A percentile compares a stretch with the other conserved stretches of the same genome.
These are phyloP conservation scores for Roridomyces roridus DNA, from an alignment of 768 basidiomycete species.

Conservation along the genomic window DNA sequence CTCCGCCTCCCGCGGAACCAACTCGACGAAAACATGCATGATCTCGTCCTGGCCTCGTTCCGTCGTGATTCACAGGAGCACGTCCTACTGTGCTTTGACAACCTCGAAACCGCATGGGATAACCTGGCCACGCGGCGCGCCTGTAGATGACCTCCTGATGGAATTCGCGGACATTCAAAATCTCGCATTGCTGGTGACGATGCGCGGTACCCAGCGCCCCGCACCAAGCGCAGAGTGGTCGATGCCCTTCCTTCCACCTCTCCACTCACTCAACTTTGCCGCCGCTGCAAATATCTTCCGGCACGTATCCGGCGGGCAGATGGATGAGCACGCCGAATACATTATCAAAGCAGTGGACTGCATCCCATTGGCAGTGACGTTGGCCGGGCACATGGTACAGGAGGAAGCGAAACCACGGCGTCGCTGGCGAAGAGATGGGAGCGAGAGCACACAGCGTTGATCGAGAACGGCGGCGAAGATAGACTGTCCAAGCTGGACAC, in stretches of 20 bases:
- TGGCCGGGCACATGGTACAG: constrained; percentile 25
- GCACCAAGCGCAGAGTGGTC: constrained; percentile 23
- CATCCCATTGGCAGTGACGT: constrained; percentile 23
- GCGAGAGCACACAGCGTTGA: constrained; percentile 22
- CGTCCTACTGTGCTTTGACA: constrained; percentile 24
- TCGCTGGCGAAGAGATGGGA: constrained; percentile 26
- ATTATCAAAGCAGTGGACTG: constrained; percentile 25
- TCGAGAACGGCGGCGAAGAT: constrained; percentile 26
- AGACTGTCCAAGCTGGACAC: constrained; percentile 28
- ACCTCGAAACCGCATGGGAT: constrained; percentile 26
- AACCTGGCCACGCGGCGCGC: constrained; percentile 11
- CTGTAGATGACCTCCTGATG: constrained; percentile 20
- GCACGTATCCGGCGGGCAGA: constrained; percentile 20
- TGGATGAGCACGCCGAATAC: constrained; percentile 23
- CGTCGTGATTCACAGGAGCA: not conserved
- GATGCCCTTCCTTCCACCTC: constrained; percentile 16
- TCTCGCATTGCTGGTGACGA: constrained; percentile 18
- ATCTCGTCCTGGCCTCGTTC: constrained; percentile 19
- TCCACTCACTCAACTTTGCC: constrained; percentile 18
- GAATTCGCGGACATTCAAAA: constrained; percentile 18
- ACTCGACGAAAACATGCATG: constrained; percentile 26
- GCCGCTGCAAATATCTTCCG: constrained; percentile 22
- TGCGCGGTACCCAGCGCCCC: constrained; percentile 25
- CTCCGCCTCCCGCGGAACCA: constrained; percentile 22
- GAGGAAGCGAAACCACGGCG: constrained; percentile 26